These are phyloP conservation scores for Leonotis leonurus DNA, from an alignment of 257 asterid genomes.

Conservation along the genomic window DNA sequence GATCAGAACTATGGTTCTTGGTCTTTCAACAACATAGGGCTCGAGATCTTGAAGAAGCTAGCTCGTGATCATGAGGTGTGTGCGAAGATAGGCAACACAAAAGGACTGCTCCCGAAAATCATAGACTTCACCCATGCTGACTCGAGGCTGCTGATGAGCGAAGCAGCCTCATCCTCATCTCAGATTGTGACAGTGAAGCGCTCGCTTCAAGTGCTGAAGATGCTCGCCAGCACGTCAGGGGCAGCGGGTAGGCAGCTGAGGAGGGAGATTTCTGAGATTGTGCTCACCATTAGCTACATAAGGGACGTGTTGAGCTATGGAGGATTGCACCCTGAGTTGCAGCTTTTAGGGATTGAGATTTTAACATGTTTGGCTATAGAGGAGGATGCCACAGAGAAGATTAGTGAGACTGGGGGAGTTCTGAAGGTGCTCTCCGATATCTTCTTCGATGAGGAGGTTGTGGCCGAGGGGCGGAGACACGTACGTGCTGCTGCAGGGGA, in stretches of 20 bases:
- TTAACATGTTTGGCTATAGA: conserved; percentile 61
- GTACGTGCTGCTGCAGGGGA: conserved; percentile 79
- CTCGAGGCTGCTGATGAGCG: conserved; percentile 46
- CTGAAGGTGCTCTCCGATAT: conserved; percentile 53
- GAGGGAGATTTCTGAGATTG: conserved; percentile 77
- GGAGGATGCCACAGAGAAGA: conserved; percentile 80
- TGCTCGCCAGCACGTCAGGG: conserved; percentile 67
- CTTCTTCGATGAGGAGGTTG: conserved; percentile 44
- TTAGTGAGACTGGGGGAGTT: conserved; percentile 75
- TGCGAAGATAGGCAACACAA: conserved; percentile 72
- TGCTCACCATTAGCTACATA: conserved; percentile 65
- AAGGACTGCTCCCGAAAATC: conserved; percentile 72
- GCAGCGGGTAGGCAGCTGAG: conserved; percentile 66
- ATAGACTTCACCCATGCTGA: conserved; percentile 75
- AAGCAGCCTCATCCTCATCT: conserved; percentile 32
- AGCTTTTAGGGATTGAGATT: conserved; percentile 65
- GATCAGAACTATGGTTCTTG: conserved; percentile 42
- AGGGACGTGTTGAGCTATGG: conserved; percentile 65
- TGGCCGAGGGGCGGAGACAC: conserved; percentile 22
- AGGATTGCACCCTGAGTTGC: conserved; percentile 56
- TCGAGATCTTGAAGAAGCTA: conserved; percentile 73
- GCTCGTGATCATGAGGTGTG: conserved; percentile 84
- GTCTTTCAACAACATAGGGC: conserved; percentile 81
- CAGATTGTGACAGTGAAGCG: conserved; percentile 62
- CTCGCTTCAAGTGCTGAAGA: conserved; percentile 70